These are phyloP conservation scores for Calonectria crousiana DNA, from an alignment of 2,329 filamentous ascomycete genomes.

Conservation along the genomic window DNA sequence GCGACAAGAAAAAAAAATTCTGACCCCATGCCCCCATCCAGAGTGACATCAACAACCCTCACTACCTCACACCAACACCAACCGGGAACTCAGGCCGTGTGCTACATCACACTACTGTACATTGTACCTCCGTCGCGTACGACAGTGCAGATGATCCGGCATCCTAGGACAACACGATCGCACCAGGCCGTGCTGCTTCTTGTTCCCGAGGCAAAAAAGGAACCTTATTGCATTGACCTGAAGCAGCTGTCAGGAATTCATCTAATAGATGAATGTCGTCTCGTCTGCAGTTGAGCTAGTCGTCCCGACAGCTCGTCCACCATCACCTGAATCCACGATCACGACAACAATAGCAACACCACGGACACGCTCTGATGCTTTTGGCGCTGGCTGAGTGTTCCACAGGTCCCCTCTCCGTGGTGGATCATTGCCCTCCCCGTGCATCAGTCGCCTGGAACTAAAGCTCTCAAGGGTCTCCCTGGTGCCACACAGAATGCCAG, in stretches of 20 bases:
- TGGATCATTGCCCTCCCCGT: constrained; percentile 15
- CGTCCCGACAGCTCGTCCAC: background rate
- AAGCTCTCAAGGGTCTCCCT: constrained; percentile 15
- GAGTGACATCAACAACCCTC: background rate
- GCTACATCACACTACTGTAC: background rate
- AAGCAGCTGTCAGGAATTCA: background rate
- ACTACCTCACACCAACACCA: constrained; percentile 10
- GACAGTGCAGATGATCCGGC: constrained; percentile 3
- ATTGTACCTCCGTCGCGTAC: constrained; percentile 2
- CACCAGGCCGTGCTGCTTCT: constrained; percentile 5
- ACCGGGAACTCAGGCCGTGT: constrained; percentile 8
- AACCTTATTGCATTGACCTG: background rate
- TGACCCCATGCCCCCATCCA: constrained; percentile 8
- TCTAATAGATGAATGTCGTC: background rate
- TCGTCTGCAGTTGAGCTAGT: background rate
- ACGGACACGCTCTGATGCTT: constrained; percentile 8
- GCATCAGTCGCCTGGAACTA: constrained; percentile 16
- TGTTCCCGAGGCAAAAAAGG: background rate
- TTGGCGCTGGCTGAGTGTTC: constrained; percentile 19
- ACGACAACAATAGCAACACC: constrained; percentile 12
- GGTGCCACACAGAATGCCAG: constrained; percentile 13
- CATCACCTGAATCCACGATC: constrained; percentile 24
- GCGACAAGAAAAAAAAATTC: background rate
- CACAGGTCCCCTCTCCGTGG: constrained; percentile 19
- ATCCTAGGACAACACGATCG: constrained; percentile 15